Percentiles rank a stretch among this genome's conserved stretches.
phyloP scores from a whole-genome alignment of 1,284 basidiomycete species.

The Cryptococcus sp. region DNA sequence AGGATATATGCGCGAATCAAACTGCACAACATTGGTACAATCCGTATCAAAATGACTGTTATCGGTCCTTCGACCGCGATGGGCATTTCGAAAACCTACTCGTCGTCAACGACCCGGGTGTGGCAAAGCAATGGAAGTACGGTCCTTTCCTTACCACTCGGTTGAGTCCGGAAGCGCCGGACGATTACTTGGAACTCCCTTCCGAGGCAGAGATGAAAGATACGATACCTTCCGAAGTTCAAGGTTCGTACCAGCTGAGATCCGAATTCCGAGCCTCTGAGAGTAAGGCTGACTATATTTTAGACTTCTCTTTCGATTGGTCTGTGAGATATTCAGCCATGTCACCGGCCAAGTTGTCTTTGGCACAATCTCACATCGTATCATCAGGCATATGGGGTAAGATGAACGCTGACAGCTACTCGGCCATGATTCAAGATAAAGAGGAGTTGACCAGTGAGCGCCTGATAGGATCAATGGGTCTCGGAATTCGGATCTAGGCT shows the following conservation, averaged over 20 bases:
- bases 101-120: neutral
- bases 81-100: slow-evolving; percentile 7
- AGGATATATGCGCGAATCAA: no score
- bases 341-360: neutral
- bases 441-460: neutral
- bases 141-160: neutral
- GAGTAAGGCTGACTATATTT: neutral
- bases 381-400: no score
- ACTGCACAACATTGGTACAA: neutral
- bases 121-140: slow-evolving; percentile 1
- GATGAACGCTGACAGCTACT: neutral
- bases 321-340: neutral
- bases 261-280: no score
- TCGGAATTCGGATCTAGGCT: no score
- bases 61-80: slow-evolving; percentile 1
- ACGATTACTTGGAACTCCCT: neutral
- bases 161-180: neutral
- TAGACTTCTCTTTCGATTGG: neutral
- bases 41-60: neutral
- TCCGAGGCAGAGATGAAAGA: no score
- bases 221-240: no score
- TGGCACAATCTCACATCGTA: no score
- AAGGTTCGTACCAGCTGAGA: neutral
- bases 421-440: neutral
- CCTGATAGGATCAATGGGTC: neutral